A percentile compares a stretch with the other conserved stretches of the same genome.
Evolutionary conservation across 2,329 filamentous ascomycete genomes (phyloP).

Genomic region (Neofusicoccum ribis): DNA sequence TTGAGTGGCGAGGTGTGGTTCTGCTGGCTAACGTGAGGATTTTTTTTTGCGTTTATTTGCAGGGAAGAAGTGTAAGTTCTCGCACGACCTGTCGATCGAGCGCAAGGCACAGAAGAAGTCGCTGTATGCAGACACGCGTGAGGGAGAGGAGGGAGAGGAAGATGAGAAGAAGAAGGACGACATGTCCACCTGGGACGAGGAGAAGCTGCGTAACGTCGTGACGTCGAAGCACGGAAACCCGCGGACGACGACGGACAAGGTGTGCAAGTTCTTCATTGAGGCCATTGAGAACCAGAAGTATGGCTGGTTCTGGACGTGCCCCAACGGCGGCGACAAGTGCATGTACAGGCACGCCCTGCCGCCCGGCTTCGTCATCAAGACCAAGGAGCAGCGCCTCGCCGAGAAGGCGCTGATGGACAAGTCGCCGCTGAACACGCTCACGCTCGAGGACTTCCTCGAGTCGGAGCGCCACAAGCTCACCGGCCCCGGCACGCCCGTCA

Average conservation of each 20-base stretch:
- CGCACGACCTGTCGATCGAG: conserved; percentile 85
- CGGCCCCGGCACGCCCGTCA: conserved; percentile 89
- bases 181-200: conserved; percentile 96
- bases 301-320: conserved; percentile 98
- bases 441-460: conserved; percentile 95
- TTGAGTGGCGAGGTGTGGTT: background rate
- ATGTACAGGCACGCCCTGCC: conserved; percentile 97
- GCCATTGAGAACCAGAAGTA: conserved; percentile 99
- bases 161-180: conserved; percentile 82
- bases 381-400: conserved; percentile 90
- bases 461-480: conserved; percentile 94
- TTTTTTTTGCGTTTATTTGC: background rate
- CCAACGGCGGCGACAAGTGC: conserved; percentile 95
- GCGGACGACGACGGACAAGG: conserved; percentile 91
- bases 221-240: conserved; percentile 97
- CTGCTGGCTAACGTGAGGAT: background rate
- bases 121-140: conserved; percentile 81
- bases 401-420: conserved; percentile 97
- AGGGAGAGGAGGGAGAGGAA: conserved; percentile 69
- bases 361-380: conserved; percentile 94
- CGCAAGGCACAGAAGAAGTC: conserved; percentile 91
- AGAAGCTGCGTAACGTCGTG: conserved; percentile 87
- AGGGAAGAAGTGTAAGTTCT: conserved; percentile 93
- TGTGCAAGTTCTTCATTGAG: conserved; percentile 98
- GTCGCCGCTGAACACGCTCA: conserved; percentile 89